Conservation (phyloP, 176 grass and related monocot species). For the Tuctoria greenei region DNA sequence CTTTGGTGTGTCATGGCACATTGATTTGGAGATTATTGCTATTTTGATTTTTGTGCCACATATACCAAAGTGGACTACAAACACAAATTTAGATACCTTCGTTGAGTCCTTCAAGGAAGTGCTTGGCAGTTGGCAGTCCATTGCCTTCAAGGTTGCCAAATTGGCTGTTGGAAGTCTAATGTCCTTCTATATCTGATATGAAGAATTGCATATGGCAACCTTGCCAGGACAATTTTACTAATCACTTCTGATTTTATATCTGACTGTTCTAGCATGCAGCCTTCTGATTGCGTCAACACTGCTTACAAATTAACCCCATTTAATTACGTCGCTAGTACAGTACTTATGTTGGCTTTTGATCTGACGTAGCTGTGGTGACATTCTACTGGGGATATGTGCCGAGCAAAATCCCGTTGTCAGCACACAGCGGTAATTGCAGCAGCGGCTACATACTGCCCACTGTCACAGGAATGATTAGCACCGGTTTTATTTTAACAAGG, state of each 20-base stretch:
- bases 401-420: constrained; percentile 42
- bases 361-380: constrained; percentile 34
- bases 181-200: background rate
- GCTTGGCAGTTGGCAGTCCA: background rate
- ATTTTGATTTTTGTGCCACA: constrained; percentile 41
- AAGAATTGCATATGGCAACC: background rate
- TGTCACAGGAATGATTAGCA: constrained; percentile 53
- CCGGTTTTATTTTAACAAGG: constrained; percentile 34
- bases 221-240: constrained; percentile 19
- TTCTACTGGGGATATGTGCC: constrained; percentile 52
- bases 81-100: background rate
- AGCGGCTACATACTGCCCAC: constrained; percentile 31
- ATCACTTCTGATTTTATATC: background rate
- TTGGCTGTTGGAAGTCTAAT: background rate
- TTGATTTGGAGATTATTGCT: background rate
- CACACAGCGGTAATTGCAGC: constrained; percentile 42
- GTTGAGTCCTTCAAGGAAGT: background rate
- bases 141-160: background rate
- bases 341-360: constrained; percentile 17
- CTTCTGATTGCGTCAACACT: constrained; percentile 27
- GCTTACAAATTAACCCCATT: constrained; percentile 24
- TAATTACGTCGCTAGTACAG: constrained; percentile 17
- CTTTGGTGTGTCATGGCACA: constrained; percentile 47
- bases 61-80: constrained; percentile 44
- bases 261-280: constrained; percentile 11